Percentiles rank a stretch among this genome's conserved stretches.
Conservation (phyloP, 345 rosid genomes). For the Pelargonium nanum region DNA sequence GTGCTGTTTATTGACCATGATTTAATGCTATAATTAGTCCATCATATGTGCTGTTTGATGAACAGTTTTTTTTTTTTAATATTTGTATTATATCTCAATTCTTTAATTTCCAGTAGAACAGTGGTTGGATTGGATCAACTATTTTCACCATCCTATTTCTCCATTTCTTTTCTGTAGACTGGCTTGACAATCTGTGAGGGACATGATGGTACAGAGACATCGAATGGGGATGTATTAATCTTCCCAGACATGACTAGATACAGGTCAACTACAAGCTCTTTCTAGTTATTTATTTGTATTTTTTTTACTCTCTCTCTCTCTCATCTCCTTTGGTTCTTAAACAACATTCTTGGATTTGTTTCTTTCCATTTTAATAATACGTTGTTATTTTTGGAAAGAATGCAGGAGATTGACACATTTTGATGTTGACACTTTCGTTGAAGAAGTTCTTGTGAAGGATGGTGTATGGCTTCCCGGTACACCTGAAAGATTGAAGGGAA, state of each 20-base stretch:
- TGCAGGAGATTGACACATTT: constrained; percentile 99
- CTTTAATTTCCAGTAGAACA: not conserved
- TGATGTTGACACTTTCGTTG: constrained; percentile 95
- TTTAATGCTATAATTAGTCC: too few relatives aligned
- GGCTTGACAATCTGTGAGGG: constrained; percentile 92
- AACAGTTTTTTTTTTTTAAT: too few relatives aligned
- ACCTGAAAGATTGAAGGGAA: constrained; percentile 73
- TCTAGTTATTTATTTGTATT: constrained; percentile 3
- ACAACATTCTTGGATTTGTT: not conserved
- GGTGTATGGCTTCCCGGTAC: constrained; percentile 90
- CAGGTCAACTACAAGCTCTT: constrained; percentile 36
- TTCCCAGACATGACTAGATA: constrained; percentile 98
- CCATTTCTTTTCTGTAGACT: constrained; percentile 34
- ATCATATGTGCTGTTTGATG: too few relatives aligned
- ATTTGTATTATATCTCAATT: not conserved
- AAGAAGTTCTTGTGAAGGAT: constrained; percentile 92
- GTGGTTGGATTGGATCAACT: constrained; percentile 1
- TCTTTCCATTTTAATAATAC: constrained; percentile 8
- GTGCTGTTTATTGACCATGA: too few relatives aligned
- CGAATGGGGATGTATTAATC: constrained; percentile 91
- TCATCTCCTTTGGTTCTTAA: not conserved
- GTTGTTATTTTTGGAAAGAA: constrained; percentile 12
- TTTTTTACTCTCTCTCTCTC: not conserved
- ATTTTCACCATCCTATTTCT: not conserved
- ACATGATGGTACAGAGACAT: constrained; percentile 94